Evolutionary conservation across 768 basidiomycete genomes (phyloP).

Genomic region (Boletus vinaceobasis): DNA sequence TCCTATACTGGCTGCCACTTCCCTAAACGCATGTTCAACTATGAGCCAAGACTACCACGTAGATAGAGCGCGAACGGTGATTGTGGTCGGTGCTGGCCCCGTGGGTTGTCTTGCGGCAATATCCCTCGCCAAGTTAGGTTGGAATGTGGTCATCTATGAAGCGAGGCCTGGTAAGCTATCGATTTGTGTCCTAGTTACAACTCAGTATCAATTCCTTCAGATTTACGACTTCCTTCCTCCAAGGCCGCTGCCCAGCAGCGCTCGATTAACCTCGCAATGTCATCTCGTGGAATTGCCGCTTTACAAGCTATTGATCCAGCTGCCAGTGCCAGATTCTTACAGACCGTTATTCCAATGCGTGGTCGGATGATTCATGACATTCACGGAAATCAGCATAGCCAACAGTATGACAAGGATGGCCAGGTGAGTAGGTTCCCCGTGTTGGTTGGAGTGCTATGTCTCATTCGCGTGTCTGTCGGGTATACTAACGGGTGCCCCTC

Average conservation of each 20-base stretch:
- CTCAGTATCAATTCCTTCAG: conserved; percentile 36
- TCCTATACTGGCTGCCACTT: neutral
- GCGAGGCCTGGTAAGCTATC: conserved; percentile 60
- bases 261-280: conserved; percentile 96
- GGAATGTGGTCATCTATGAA: conserved; percentile 79
- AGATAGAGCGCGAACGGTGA: conserved; percentile 40
- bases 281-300: conserved; percentile 88
- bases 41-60: conserved; percentile 13
- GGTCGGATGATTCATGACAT: conserved; percentile 91
- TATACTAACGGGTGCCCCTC: conserved; percentile 23
- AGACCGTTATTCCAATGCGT: conserved; percentile 86
- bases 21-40: neutral
- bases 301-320: conserved; percentile 75
- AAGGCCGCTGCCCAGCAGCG: conserved; percentile 67
- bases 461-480: conserved; percentile 22
- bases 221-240: conserved; percentile 70
- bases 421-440: conserved; percentile 55
- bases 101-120: conserved; percentile 92
- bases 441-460: conserved; percentile 6
- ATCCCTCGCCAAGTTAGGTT: conserved; percentile 81
- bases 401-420: conserved; percentile 83
- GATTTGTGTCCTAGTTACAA: conserved; percentile 12
- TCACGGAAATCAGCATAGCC: conserved; percentile 72
- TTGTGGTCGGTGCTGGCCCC: conserved; percentile 85
- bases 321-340: conserved; percentile 65